Percentiles rank a stretch among this genome's conserved stretches.
Evolutionary conservation across 2,329 filamentous ascomycete genomes (phyloP).

Genomic region (Sporothrix euskadiensis): DNA sequence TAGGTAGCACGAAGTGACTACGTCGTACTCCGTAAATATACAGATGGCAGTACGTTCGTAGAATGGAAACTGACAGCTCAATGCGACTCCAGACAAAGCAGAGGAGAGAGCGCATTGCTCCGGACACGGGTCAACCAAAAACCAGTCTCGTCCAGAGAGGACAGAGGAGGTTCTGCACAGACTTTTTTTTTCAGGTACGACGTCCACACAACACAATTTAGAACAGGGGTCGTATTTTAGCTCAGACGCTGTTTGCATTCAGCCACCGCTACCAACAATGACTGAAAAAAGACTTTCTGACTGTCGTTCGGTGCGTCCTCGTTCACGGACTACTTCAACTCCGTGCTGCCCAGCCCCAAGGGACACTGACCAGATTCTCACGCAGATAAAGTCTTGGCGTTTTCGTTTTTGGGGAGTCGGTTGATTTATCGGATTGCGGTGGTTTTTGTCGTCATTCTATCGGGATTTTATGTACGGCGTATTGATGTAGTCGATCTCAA

Average conservation of each 20-base stretch:
- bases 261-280: not conserved
- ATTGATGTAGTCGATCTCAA: not conserved
- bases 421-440: not conserved
- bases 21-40: no score
- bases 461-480: not conserved
- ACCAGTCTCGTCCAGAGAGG: constrained; percentile 15
- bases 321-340: constrained; percentile 15
- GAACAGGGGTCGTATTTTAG: constrained; percentile 6
- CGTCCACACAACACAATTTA: not conserved
- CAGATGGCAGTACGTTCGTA: not conserved
- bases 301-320: not conserved
- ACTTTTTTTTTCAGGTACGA: constrained; percentile 5
- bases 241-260: not conserved
- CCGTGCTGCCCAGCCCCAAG: constrained; percentile 7
- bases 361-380: constrained; percentile 23
- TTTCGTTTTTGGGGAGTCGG: not conserved
- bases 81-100: not conserved
- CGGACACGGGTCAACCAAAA: constrained; percentile 20
- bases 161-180: constrained; percentile 20
- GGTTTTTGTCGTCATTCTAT: not conserved
- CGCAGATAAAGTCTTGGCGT: constrained; percentile 21
- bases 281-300: not conserved
- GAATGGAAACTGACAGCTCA: not conserved
- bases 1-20: not conserved
- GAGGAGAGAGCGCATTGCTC: not conserved